phyloP scores from a whole-genome alignment of 306 rosid species.

The Dalbergia oliveri region DNA sequence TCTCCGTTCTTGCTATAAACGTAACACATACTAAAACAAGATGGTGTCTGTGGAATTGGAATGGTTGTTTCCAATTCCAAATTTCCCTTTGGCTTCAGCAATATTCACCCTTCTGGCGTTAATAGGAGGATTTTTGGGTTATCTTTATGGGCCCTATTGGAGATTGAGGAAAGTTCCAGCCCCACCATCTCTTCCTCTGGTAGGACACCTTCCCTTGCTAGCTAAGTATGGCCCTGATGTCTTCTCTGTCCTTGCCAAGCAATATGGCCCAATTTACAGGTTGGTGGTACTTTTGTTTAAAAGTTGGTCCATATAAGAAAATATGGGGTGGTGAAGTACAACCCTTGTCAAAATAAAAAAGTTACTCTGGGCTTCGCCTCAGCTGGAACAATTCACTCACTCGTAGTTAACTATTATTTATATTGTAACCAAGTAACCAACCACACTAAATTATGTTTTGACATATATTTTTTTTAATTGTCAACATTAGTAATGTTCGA shows the following conservation, averaged over 20 bases:
- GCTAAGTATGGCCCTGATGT: constrained; percentile 93
- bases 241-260: constrained; percentile 84
- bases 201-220: constrained; percentile 92
- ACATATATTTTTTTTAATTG: no score
- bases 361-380: no score
- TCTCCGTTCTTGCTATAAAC: not conserved
- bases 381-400: no score
- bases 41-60: constrained; percentile 47
- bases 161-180: constrained; percentile 87
- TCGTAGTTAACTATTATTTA: no score
- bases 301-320: not conserved
- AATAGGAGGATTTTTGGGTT: constrained; percentile 58
- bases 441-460: no score
- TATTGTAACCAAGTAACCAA: no score
- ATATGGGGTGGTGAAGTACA: no score
- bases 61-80: constrained; percentile 15
- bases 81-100: constrained; percentile 43
- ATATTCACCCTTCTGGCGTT: constrained; percentile 54
- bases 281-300: constrained; percentile 13
- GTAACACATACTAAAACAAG: not conserved
- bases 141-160: constrained; percentile 80
- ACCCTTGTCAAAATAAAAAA: no score
- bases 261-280: constrained; percentile 97
- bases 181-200: constrained; percentile 72
- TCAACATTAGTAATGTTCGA: no score